Percentiles rank a stretch among this genome's conserved stretches.
Evolutionary conservation across 1,284 basidiomycete genomes (phyloP).

Genomic region (Boletus albobrunnescens): DNA sequence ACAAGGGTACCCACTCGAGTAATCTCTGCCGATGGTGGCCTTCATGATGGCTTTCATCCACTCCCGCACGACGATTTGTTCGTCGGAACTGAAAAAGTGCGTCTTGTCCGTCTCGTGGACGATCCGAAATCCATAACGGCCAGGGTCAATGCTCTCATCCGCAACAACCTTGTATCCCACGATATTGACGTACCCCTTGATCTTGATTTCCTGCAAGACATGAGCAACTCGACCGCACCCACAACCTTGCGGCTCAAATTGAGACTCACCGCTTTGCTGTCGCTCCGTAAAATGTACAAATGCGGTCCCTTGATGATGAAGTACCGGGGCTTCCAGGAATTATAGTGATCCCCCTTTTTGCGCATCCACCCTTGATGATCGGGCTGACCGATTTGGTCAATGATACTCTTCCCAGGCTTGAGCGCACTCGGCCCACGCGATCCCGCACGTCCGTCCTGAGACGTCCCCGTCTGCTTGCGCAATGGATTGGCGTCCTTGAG

Average conservation of each 20-base stretch:
- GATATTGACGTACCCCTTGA: constrained; percentile 95
- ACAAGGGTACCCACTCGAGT: constrained; percentile 59
- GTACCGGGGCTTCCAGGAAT: constrained; percentile 90
- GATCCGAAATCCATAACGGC: constrained; percentile 93
- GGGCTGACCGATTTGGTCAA: constrained; percentile 84
- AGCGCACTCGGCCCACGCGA: constrained; percentile 36
- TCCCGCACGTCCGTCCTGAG: constrained; percentile 19
- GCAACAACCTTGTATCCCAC: constrained; percentile 90
- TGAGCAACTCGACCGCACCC: neutral
- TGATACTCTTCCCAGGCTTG: constrained; percentile 65
- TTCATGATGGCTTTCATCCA: constrained; percentile 99
- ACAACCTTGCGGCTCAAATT: neutral
- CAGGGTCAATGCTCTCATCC: constrained; percentile 90
- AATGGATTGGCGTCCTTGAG: constrained; percentile 31
- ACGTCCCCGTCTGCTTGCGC: constrained; percentile 51
- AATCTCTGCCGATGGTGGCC: constrained; percentile 92
- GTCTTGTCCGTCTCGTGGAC: constrained; percentile 86
- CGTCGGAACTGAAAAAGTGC: constrained; percentile 89
- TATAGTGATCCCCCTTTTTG: constrained; percentile 93
- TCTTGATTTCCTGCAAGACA: constrained; percentile 71
- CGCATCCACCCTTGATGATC: constrained; percentile 93
- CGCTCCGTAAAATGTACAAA: constrained; percentile 79
- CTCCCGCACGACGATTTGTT: constrained; percentile 79
- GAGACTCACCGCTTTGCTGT: constrained; percentile 57
- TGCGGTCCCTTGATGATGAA: constrained; percentile 93